These are phyloP conservation scores for Mariannaea sp. DNA, from an alignment of 2,329 filamentous ascomycete genomes.

Conservation along the genomic window DNA sequence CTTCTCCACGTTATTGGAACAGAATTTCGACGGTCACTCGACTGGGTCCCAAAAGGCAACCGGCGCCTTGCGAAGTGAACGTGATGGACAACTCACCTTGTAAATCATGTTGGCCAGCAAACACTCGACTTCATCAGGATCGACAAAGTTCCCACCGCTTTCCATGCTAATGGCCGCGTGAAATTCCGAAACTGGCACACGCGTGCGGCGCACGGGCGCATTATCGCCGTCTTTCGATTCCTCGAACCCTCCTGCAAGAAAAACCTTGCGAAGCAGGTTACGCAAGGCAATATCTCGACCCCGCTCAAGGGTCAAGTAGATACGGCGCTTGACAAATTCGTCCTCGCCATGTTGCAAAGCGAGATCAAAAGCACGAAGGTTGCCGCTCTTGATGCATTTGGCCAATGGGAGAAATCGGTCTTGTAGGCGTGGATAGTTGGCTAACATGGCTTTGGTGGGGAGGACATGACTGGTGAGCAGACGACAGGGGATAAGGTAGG, in stretches of 20 bases:
- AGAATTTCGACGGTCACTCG: conserved; percentile 2
- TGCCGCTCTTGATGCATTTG: conserved; percentile 77
- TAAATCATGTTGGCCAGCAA: conserved; percentile 96
- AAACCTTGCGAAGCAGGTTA: conserved; percentile 91
- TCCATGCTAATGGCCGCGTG: conserved; percentile 80
- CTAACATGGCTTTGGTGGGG: conserved; percentile 72
- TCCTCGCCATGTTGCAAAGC: conserved; percentile 82
- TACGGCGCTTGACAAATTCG: conserved; percentile 90
- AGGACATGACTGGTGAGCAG: conserved; percentile 87
- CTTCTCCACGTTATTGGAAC: conserved; percentile 1
- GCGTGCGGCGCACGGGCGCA: conserved; percentile 69
- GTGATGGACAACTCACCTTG: conserved; percentile 66
- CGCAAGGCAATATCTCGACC: conserved; percentile 89
- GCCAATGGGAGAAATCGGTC: conserved; percentile 78
- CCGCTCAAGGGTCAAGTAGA: conserved; percentile 92
- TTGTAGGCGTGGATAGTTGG: conserved; percentile 76
- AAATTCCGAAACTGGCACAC: conserved; percentile 84
- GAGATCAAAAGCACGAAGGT: conserved; percentile 81
- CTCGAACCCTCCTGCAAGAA: conserved; percentile 81
- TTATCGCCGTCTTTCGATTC: conserved; percentile 71
- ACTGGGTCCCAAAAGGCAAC: conserved; percentile 11
- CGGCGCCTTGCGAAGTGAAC: conserved; percentile 9
- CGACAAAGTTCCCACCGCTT: conserved; percentile 67
- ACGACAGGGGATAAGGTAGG: conserved; percentile 92
- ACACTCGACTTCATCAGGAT: conserved; percentile 94